phyloP scores from a whole-genome alignment of 805 yeast species.

The Cyberlindnera misumaiensis region DNA sequence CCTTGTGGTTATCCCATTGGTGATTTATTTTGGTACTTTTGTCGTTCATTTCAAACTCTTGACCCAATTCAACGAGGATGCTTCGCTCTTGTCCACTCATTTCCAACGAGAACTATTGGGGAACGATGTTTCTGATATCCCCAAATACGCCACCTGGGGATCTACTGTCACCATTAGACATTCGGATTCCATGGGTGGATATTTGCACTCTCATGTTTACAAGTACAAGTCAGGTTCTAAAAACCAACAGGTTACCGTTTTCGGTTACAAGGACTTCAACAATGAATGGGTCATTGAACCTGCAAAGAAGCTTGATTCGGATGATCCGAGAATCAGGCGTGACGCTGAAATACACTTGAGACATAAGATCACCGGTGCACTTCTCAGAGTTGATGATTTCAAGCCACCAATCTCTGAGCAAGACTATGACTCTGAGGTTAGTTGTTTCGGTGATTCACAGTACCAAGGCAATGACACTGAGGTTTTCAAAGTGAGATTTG shows the following conservation, averaged over 20 bases:
- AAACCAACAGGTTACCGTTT: constrained; percentile 76
- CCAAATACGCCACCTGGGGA: constrained; percentile 69
- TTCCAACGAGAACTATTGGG: constrained; percentile 54
- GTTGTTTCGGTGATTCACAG: constrained; percentile 58
- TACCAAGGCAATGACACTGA: constrained; percentile 63
- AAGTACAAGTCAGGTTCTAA: constrained; percentile 58
- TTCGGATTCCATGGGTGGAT: constrained; percentile 59
- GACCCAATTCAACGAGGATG: constrained; percentile 44
- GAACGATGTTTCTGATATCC: constrained; percentile 35
- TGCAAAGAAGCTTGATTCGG: constrained; percentile 21
- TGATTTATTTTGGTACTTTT: constrained; percentile 52
- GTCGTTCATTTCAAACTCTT: constrained; percentile 47
- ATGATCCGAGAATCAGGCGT: constrained; percentile 22
- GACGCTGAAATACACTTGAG: constrained; percentile 51
- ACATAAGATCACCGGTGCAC: constrained; percentile 62
- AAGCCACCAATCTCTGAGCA: constrained; percentile 89
- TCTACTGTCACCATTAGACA: constrained; percentile 70
- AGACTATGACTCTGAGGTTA: constrained; percentile 82
- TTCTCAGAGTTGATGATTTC: constrained; percentile 57
- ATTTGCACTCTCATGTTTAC: constrained; percentile 70
- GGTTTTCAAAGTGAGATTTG: constrained; percentile 56
- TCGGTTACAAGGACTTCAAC: constrained; percentile 51
- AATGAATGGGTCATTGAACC: constrained; percentile 72
- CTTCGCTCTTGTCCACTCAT: constrained; percentile 56
- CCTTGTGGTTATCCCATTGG: constrained; percentile 47